Base-by-base conservation (phyloP, 306 rosid species). In the Acmispon strigosus region DNA sequence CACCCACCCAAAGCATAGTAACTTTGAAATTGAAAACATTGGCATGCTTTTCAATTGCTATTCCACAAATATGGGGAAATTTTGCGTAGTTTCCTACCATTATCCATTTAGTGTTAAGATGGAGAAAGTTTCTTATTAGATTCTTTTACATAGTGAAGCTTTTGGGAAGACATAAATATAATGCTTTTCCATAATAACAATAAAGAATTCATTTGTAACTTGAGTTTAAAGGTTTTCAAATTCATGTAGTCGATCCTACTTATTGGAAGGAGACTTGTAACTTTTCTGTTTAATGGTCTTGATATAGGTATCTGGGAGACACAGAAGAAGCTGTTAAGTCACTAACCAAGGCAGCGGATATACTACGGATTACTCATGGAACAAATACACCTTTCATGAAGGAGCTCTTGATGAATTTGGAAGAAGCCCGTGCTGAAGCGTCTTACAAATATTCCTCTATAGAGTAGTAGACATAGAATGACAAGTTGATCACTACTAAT, bases 391-490 rank as follows among this genome's bases (percentile, higher is more conserved):
- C 85, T 62, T 93, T 93, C 73, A 76, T 88, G 89, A 87, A 87
- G 83, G 94, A 87, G 7, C 90, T 93, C 13, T 70, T 80, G 60
- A 20, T 73, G 84, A 87, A 78, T 84, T 87, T 90, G 84, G 96
- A 90, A 57, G 98, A 93, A 84, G 97, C 98, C 17, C 90, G 86
- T 14, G 90, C 94, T 0, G 97, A 93, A 87, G 92, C 90, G 44
- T 89, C 89, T 19, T 81, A 76, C 79, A 82, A 85, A 81, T 80
- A 24, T 19, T 85, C 89, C 39, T 78, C 83, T 10, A 41, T 12
- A 48, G 79, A 81, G 49, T 56, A 80, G 69, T 73, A 60, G 80
- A 32, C 5, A 32, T 61, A 51, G 47, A 24, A 58, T 54, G 41
- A 37, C 52, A n/a, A 61, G 19, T 50, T 75, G 57, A 36, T 43